phyloP scores from a whole-genome alignment of 345 rosid genomes.

The Raphanus sativus region DNA sequence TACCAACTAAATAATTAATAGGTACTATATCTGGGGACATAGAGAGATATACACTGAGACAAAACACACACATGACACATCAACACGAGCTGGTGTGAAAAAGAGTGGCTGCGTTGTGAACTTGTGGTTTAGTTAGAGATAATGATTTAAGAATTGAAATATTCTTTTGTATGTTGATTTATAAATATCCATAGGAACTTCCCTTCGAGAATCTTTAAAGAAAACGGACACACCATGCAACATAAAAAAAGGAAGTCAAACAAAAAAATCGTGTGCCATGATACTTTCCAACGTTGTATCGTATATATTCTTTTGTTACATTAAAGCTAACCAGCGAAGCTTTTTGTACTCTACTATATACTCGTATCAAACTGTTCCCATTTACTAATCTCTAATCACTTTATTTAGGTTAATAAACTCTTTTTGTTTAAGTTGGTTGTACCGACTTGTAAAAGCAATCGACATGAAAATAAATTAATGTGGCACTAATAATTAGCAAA shows the following conservation, averaged over 20 bases:
- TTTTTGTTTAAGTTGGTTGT: background rate
- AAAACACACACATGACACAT: slow-evolving; percentile 19
- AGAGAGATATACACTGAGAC: slow-evolving; percentile 18
- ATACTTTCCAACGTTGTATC: slow-evolving; percentile 15
- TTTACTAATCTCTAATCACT: background rate
- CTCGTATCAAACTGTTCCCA: slow-evolving; percentile 9
- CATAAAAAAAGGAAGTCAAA: slow-evolving; percentile 24
- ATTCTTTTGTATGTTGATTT: background rate
- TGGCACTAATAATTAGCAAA: background rate
- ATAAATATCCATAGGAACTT: slow-evolving; percentile 16
- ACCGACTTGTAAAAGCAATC: background rate
- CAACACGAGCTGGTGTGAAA: slow-evolving; percentile 28
- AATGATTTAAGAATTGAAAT: slow-evolving; percentile 30
- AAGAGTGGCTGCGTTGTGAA: slow-evolving; percentile 25
- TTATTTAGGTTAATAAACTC: background rate
- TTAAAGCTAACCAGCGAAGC: background rate
- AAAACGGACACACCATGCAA: slow-evolving; percentile 13
- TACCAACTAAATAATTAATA: slow-evolving; percentile 15
- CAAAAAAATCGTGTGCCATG: slow-evolving; percentile 4
- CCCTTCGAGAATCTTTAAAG: background rate
- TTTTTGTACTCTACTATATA: background rate
- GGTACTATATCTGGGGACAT: slow-evolving; percentile 4
- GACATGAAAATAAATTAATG: background rate
- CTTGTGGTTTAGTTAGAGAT: slow-evolving; percentile 32
- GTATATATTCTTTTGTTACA: background rate